phyloP scores from a whole-genome alignment of 179 eudicot genomes.

The Gypsophila paniculata region DNA sequence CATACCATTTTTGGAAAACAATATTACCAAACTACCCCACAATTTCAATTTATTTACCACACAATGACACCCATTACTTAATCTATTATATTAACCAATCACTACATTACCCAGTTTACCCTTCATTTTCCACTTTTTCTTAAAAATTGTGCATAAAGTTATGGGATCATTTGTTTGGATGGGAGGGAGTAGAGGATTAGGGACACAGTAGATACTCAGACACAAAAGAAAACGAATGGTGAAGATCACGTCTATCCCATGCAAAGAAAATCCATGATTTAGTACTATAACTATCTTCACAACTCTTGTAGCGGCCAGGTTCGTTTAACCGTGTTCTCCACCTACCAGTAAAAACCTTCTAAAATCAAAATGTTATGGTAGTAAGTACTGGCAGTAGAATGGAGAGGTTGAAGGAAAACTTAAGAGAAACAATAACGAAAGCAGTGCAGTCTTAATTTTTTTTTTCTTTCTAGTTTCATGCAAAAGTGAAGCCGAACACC shows the following conservation, averaged over 20 bases:
- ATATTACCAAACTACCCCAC: too few relatives aligned
- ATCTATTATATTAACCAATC: too few relatives aligned
- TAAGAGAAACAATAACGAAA: conserved; percentile 8
- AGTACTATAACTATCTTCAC: neutral
- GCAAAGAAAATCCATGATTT: neutral
- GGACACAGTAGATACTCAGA: neutral
- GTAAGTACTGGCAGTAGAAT: neutral
- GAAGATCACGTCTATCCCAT: neutral
- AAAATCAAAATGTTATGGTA: neutral
- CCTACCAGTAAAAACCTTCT: neutral
- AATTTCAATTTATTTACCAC: too few relatives aligned
- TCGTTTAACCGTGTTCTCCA: neutral
- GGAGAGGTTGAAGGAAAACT: neutral
- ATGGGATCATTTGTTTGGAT: too few relatives aligned
- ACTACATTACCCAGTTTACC: too few relatives aligned
- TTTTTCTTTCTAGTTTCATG: neutral
- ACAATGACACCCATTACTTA: too few relatives aligned
- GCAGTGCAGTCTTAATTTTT: neutral
- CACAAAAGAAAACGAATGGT: neutral
- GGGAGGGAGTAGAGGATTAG: neutral
- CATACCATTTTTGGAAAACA: too few relatives aligned
- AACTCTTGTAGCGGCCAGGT: neutral
- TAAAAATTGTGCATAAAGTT: too few relatives aligned
- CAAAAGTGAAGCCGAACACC: conserved; percentile 19
- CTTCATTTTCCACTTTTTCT: too few relatives aligned